Conservation (phyloP, 345 rosid genomes). For the Gynandropsis gynandra region DNA sequence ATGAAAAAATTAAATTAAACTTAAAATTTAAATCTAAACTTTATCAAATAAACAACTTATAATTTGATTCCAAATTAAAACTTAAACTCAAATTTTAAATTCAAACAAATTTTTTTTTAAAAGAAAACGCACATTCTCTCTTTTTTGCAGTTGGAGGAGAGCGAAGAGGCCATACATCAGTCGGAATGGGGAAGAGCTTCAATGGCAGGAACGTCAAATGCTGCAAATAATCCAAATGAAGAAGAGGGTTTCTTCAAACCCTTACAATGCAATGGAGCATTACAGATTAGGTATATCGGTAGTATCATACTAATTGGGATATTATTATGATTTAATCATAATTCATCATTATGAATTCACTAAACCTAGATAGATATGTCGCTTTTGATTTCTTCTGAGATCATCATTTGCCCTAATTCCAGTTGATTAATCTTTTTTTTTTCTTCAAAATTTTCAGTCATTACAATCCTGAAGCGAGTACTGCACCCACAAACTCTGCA, state of each 20-base stretch:
- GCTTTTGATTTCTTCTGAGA: no score
- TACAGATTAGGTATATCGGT: constrained; percentile 38
- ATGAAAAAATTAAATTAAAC: no score
- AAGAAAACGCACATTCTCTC: not conserved
- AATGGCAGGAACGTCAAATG: constrained; percentile 14
- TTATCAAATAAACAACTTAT: no score
- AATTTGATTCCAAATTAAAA: no score
- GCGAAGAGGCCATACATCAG: constrained; percentile 25
- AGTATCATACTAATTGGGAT: no score
- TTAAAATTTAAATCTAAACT: no score
- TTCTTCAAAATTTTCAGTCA: constrained; percentile 15
- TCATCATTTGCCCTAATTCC: no score
- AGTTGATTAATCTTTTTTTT: constrained; percentile 1
- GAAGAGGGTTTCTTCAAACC: constrained; percentile 29
- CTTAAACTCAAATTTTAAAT: no score
- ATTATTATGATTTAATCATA: no score
- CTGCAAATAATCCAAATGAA: constrained; percentile 21
- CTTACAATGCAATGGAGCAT: constrained; percentile 28
- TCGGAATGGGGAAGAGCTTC: constrained; percentile 17
- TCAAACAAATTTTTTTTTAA: no score
- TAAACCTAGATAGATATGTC: no score
- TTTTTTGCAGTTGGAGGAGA: constrained; percentile 28
- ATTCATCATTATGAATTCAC: no score
- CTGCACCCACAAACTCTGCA: constrained; percentile 23
- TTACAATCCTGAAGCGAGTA: constrained; percentile 25